These are phyloP conservation scores for Aspergillus sp. DNA, from an alignment of 2,329 filamentous ascomycete species.

Conservation along the genomic window DNA sequence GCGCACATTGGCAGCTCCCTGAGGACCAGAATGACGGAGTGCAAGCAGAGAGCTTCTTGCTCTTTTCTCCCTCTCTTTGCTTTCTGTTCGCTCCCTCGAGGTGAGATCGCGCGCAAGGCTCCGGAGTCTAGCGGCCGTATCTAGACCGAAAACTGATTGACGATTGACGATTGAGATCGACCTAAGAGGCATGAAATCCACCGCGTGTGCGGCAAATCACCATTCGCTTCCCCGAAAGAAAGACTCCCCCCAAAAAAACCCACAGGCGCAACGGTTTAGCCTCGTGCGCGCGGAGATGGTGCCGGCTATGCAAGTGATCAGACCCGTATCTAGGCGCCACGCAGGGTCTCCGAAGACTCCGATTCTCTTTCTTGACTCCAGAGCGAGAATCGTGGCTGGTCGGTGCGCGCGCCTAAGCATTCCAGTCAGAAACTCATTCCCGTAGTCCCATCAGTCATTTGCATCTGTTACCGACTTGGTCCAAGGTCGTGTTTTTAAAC, in stretches of 20 bases:
- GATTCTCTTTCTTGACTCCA: constrained; percentile 23
- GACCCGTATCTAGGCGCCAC: constrained; percentile 25
- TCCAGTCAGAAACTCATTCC: constrained; percentile 28
- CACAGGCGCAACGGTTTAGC: constrained; percentile 25
- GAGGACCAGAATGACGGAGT: constrained; percentile 1
- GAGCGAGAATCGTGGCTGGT: constrained; percentile 19
- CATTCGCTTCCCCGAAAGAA: constrained; percentile 23
- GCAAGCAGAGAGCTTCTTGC: constrained; percentile 1
- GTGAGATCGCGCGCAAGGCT: background rate
- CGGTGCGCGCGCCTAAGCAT: constrained; percentile 30
- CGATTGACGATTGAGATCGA: constrained; percentile 18
- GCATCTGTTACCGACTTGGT: background rate
- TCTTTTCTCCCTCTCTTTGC: background rate
- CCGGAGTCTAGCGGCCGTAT: background rate
- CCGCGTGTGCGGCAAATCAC: constrained; percentile 27
- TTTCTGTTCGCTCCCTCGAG: background rate
- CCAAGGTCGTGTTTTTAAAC: constrained; percentile 9
- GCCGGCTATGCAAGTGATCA: constrained; percentile 38
- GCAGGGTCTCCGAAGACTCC: constrained; percentile 22
- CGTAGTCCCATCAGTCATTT: background rate
- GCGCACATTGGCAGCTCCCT: constrained; percentile 30
- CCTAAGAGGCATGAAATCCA: constrained; percentile 23
- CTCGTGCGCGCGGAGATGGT: constrained; percentile 27
- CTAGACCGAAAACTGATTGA: constrained; percentile 18
- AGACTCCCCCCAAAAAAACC: constrained; percentile 17